Percentiles rank a stretch among this genome's conserved stretches.
Conservation (phyloP, 2,329 filamentous ascomycete species). For the Hymenoscyphus albidus region DNA sequence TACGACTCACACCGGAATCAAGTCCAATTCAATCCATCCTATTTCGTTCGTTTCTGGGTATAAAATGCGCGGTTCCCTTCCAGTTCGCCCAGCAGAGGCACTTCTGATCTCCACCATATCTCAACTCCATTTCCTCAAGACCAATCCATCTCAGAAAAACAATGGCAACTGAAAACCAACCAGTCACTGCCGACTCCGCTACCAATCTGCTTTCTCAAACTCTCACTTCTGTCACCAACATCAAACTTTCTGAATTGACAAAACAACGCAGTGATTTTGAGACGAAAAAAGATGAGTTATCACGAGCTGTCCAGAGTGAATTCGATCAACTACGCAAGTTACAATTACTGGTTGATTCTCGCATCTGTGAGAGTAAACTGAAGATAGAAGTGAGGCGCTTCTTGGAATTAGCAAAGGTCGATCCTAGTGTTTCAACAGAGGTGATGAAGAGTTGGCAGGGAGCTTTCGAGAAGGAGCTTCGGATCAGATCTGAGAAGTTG, state of each 20-base stretch:
- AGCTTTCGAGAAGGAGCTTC: not conserved
- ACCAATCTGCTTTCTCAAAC: not conserved
- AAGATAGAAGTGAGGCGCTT: not conserved
- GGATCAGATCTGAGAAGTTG: not conserved
- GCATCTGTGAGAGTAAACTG: not conserved
- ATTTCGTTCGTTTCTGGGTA: too few species aligned
- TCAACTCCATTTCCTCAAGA: not conserved
- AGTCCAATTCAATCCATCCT: too few species aligned
- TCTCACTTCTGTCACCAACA: not conserved
- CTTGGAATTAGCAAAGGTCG: not conserved
- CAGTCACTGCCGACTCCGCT: not conserved
- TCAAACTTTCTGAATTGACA: not conserved
- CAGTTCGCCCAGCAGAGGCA: too few species aligned
- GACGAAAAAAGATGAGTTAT: not conserved
- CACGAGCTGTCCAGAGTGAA: not conserved
- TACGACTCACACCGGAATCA: too few species aligned
- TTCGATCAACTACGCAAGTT: not conserved
- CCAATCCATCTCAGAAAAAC: not conserved
- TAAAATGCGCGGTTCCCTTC: too few species aligned
- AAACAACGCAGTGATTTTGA: not conserved
- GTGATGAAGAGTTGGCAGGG: not conserved
- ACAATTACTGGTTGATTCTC: not conserved
- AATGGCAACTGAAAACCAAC: not conserved
- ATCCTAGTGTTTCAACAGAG: not conserved
- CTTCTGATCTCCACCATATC: too few species aligned